Percentiles rank a stretch among this genome's conserved stretches.
Evolutionary conservation across 1,284 basidiomycete species (phyloP).

Genomic region (Ganoderma lucidum): DNA sequence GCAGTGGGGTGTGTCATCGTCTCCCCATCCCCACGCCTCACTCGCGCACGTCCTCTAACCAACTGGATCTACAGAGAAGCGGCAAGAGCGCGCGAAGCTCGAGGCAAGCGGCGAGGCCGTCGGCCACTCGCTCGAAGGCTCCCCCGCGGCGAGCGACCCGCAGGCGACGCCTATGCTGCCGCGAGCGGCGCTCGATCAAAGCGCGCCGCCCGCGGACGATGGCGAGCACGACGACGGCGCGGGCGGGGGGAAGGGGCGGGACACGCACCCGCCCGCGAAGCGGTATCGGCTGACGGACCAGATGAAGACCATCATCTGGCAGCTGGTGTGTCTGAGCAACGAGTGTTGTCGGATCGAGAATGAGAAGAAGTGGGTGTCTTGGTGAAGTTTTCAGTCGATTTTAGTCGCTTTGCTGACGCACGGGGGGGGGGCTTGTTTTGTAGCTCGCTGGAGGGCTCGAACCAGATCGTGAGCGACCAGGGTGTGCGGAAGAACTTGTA

Average conservation of each 20-base stretch:
- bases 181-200: conserved; percentile 27
- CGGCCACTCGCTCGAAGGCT: conserved; percentile 47
- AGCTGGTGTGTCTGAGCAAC: conserved; percentile 80
- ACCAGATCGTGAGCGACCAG: conserved; percentile 79
- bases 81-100: conserved; percentile 57
- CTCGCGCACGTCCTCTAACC: conserved; percentile 2
- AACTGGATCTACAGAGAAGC: conserved; percentile 53
- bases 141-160: conserved; percentile 39
- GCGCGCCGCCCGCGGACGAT: conserved; percentile 33
- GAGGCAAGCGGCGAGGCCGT: conserved; percentile 42
- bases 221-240: conserved; percentile 41
- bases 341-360: conserved; percentile 83
- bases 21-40: conserved; percentile 8
- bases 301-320: conserved; percentile 82
- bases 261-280: conserved; percentile 69
- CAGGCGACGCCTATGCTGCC: conserved; percentile 36
- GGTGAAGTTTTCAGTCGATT: too few relatives aligned
- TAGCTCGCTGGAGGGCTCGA: conserved; percentile 71
- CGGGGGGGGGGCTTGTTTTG: neutral
- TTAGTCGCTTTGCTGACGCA: conserved; percentile 11
- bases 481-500: conserved; percentile 79
- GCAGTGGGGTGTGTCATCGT: conserved; percentile 66
- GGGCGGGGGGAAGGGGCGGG: conserved; percentile 43
- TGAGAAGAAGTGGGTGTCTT: conserved; percentile 76
- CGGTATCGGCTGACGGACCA: conserved; percentile 77